Conservation (phyloP, 2,329 filamentous ascomycete species). For the Allantophomopsis lycopodina region DNA sequence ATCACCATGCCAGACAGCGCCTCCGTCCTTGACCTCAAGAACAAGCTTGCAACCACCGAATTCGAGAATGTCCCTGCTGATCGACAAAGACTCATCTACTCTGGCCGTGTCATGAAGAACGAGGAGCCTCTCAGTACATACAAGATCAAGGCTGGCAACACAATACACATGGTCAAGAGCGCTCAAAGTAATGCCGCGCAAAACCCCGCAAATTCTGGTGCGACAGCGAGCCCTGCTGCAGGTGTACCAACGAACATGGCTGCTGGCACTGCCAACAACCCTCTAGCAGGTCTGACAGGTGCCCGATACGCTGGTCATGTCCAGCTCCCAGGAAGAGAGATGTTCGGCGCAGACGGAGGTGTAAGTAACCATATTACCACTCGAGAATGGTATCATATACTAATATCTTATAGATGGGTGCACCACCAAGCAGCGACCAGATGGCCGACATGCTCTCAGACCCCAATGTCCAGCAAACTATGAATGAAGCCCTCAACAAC, state of each 20-base stretch:
- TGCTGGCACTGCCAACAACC: conserved; percentile 74
- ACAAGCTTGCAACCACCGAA: conserved; percentile 67
- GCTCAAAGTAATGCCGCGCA: conserved; percentile 56
- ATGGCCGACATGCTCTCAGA: conserved; percentile 79
- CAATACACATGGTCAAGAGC: conserved; percentile 91
- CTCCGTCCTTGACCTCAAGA: conserved; percentile 77
- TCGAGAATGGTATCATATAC: conserved; percentile 5
- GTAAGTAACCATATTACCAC: conserved; percentile 38
- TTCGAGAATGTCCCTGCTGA: conserved; percentile 79
- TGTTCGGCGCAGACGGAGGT: conserved; percentile 89
- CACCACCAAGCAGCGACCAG: conserved; percentile 67
- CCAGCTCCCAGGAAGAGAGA: conserved; percentile 71
- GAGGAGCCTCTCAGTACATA: conserved; percentile 71
- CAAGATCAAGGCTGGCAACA: conserved; percentile 94
- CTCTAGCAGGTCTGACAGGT: conserved; percentile 79
- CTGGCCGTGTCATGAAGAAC: conserved; percentile 92
- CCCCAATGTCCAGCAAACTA: conserved; percentile 70
- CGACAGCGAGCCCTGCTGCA: conserved; percentile 31
- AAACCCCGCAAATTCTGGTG: conserved; percentile 30
- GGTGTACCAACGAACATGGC: conserved; percentile 67
- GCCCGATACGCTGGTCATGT: conserved; percentile 89
- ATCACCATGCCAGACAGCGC: conserved; percentile 68
- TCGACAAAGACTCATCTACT: conserved; percentile 92
- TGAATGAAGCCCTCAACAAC: conserved; percentile 94
- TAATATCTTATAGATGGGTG: conserved; percentile 58